phyloP scores from a whole-genome alignment of 2,329 filamentous ascomycete genomes.

The Aspergillus pseudoviridinutans region DNA sequence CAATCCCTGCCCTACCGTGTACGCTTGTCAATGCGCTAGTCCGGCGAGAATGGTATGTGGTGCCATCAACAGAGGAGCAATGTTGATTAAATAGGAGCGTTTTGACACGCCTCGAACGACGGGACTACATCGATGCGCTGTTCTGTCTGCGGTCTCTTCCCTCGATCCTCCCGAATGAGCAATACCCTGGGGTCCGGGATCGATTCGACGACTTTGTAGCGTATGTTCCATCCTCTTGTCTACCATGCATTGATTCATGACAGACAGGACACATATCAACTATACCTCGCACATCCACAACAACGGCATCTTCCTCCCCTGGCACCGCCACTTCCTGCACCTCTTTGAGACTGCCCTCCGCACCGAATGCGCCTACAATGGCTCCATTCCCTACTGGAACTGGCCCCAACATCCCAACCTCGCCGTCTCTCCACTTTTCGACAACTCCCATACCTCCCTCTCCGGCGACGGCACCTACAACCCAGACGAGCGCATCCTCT shows the following conservation, averaged over 20 bases:
- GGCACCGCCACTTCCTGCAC: conserved; percentile 15
- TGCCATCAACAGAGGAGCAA: background rate
- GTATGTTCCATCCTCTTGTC: conserved; percentile 8
- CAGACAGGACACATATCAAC: conserved; percentile 22
- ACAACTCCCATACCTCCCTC: conserved; percentile 3
- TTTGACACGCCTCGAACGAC: conserved; percentile 14
- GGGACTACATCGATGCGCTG: conserved; percentile 22
- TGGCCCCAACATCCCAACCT: conserved; percentile 5
- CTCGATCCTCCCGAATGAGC: conserved; percentile 12
- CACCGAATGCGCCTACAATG: conserved; percentile 14
- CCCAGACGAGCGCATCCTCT: background rate
- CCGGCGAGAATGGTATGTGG: conserved; percentile 8
- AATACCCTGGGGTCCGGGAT: conserved; percentile 22
- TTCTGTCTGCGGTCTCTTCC: conserved; percentile 19
- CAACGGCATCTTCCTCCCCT: conserved; percentile 12
- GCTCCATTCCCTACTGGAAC: conserved; percentile 17
- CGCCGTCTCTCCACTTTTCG: conserved; percentile 7
- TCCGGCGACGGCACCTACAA: conserved; percentile 1
- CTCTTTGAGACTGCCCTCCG: conserved; percentile 12
- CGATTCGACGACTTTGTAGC: conserved; percentile 27
- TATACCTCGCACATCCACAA: conserved; percentile 23
- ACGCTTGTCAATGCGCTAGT: background rate
- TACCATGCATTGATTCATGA: background rate
- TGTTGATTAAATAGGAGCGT: conserved; percentile 16
- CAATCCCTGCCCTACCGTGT: background rate